These are phyloP conservation scores for Arabidopsis hybrid DNA, from an alignment of 441 rosid species.

Conservation along the genomic window DNA sequence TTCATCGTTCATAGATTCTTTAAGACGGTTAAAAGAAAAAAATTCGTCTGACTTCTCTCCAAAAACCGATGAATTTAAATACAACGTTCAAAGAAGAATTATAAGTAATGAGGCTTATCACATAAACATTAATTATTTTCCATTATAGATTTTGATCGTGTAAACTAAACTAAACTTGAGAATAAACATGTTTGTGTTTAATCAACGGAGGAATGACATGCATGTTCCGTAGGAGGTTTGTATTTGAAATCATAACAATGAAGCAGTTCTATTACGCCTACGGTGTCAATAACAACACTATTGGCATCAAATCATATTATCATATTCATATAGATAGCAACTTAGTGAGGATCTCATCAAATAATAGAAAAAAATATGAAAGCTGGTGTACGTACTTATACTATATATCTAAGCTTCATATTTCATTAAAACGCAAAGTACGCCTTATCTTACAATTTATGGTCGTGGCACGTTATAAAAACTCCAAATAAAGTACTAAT, in stretches of 20 bases:
- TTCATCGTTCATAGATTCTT: background rate
- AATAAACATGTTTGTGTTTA: background rate
- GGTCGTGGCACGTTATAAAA: constrained; percentile 17
- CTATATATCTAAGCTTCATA: background rate
- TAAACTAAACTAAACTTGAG: background rate
- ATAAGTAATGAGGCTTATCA: background rate
- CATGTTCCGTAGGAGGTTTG: background rate
- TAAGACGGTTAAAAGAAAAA: background rate
- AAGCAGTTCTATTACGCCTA: background rate
- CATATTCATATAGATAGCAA: background rate
- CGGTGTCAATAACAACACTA: background rate
- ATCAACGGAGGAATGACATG: background rate
- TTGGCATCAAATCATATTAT: background rate
- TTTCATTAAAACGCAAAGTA: constrained; percentile 29
- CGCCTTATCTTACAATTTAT: constrained; percentile 24
- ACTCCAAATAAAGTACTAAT: constrained; percentile 29
- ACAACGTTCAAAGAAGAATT: background rate
- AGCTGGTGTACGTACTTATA: constrained; percentile 11
- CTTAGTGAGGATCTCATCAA: background rate
- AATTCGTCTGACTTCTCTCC: background rate
- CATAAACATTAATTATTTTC: background rate
- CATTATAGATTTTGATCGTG: background rate
- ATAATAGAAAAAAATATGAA: background rate
- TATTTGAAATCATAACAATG: background rate
- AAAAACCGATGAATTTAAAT: background rate